Base-by-base conservation (phyloP, 2,329 filamentous ascomycete species). In the Escovopsis weberi region DNA sequence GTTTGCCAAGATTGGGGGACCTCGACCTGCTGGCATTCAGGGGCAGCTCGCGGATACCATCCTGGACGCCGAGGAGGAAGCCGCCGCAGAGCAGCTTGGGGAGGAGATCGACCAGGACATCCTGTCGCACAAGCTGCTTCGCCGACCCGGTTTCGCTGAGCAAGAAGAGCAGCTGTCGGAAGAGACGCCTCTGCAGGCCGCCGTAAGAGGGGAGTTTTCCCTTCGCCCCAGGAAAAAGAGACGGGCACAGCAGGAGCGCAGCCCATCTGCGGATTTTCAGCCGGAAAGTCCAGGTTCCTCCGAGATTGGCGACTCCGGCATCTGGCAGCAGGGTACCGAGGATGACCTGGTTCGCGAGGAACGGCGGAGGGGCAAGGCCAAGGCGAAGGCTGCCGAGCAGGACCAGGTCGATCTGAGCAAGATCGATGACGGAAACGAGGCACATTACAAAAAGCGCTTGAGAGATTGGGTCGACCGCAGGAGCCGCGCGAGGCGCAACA, bases 341-440 rank as follows among this genome's bases (percentile, higher is more conserved):
- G 61, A 64, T 18, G 62, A 63, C 39, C 43, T 63, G 3, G 52
- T 64, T 28, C 59, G 62, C 6, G 55, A 62, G 19, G 54, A 62
- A 44, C 58, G 55, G 6, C 60, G 60, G n/a, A 70, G 68, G 46
- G 67, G 62, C 32, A 61, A 64, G 45, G 59, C 59, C 15, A 68
- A 60, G 52, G 58, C 51, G 37, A 57, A 52, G 19, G 51, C 52
- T 7, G 47, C 51, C 2, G 62, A 62, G 11, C 60, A 63, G 23
- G 62, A 59, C 6, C 61, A 63, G 41, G 53, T 75, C 10, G 68
- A 76, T 50, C 53, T 78, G 18, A 70, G 65, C 49, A 63, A 69
- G 43, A 69, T 95, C 18, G 91, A 98, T 53, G 91, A 98, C 58
- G 93, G 91, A 1, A 82, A 94, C 46, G 88, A 95, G 58, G 65